Percentiles rank a stretch among this genome's conserved stretches.
phyloP scores from a whole-genome alignment of 345 rosid species.

The Sonneratia caseolaris region DNA sequence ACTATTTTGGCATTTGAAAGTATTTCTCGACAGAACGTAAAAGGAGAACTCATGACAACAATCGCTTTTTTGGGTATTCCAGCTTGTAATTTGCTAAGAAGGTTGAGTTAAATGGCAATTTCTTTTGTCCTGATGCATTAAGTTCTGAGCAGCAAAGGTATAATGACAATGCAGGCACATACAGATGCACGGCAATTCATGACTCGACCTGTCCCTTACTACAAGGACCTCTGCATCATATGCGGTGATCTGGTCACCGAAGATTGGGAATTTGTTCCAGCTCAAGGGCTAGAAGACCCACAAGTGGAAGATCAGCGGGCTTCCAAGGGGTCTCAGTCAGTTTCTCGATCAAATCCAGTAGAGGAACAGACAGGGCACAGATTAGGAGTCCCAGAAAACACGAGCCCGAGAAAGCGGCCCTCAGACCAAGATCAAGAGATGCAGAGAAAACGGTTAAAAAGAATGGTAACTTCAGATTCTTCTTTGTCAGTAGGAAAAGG shows the following conservation, averaged over 20 bases:
- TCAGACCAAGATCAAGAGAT: conserved; percentile 18
- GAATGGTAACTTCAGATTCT: conserved; percentile 14
- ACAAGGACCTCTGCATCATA: conserved; percentile 55
- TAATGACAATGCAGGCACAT: conserved; percentile 41
- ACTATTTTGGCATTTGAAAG: too few relatives aligned
- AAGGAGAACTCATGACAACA: too few relatives aligned
- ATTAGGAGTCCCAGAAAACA: conserved; percentile 12
- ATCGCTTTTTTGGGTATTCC: not conserved
- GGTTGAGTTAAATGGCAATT: not conserved
- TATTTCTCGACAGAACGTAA: too few relatives aligned
- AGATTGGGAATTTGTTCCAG: conserved; percentile 37
- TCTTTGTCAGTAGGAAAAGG: conserved; percentile 7
- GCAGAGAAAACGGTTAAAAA: conserved; percentile 28
- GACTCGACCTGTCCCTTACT: conserved; percentile 71
- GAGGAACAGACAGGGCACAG: conserved; percentile 33
- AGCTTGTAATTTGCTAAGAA: not conserved
- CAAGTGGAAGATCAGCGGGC: conserved; percentile 18
- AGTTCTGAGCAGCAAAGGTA: not conserved
- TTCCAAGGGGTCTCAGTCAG: conserved; percentile 22
- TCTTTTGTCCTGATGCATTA: not conserved
- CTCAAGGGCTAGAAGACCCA: conserved; percentile 35
- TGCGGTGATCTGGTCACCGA: conserved; percentile 35
- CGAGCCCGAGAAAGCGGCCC: conserved; percentile 32
- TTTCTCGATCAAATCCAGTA: conserved; percentile 24
- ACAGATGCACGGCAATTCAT: conserved; percentile 65